These are phyloP conservation scores for Aeminium ludgeri DNA, from an alignment of 495 filamentous ascomycete species.

Conservation along the genomic window DNA sequence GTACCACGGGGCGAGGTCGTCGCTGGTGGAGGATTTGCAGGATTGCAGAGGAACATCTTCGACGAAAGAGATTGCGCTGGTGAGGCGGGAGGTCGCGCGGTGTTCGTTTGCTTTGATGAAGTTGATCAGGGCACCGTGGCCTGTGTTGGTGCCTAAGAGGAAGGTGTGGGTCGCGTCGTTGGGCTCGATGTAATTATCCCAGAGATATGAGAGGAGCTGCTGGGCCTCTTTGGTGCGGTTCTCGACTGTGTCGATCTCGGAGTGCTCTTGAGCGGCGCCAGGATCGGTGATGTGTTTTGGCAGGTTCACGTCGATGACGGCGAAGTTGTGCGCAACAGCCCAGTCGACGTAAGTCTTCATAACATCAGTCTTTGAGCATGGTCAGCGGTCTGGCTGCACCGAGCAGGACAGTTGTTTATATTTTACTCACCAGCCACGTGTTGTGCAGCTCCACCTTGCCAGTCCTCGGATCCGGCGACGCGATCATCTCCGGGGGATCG, in stretches of 20 bases:
- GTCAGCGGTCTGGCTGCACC: slow-evolving; percentile 30
- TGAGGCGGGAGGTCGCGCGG: slow-evolving; percentile 16
- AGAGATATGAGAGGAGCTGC: slow-evolving; percentile 63
- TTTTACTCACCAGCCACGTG: slow-evolving; percentile 56
- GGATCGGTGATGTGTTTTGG: slow-evolving; percentile 48
- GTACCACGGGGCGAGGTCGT: slow-evolving; percentile 28
- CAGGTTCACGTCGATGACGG: slow-evolving; percentile 77
- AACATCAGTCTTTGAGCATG: slow-evolving; percentile 48
- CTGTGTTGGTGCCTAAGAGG: slow-evolving; percentile 62
- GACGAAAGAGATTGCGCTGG: slow-evolving; percentile 22
- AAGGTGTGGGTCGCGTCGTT: slow-evolving; percentile 54
- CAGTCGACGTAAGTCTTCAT: slow-evolving; percentile 66
- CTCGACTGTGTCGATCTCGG: slow-evolving; percentile 29
- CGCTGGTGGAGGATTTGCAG: slow-evolving; percentile 22
- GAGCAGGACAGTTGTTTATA: slow-evolving; percentile 6
- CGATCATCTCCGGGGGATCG: slow-evolving; percentile 51
- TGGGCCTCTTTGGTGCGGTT: slow-evolving; percentile 42
- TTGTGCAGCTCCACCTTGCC: slow-evolving; percentile 67
- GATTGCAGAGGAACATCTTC: slow-evolving; percentile 26
- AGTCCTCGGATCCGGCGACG: slow-evolving; percentile 46
- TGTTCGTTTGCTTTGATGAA: slow-evolving; percentile 27
- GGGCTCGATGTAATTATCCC: slow-evolving; percentile 91
- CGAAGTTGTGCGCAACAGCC: slow-evolving; percentile 55
- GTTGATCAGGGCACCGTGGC: slow-evolving; percentile 29
- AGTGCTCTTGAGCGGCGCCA: slow-evolving; percentile 8